Conservation (phyloP, 441 rosid species). For the Eruca vesicaria region DNA sequence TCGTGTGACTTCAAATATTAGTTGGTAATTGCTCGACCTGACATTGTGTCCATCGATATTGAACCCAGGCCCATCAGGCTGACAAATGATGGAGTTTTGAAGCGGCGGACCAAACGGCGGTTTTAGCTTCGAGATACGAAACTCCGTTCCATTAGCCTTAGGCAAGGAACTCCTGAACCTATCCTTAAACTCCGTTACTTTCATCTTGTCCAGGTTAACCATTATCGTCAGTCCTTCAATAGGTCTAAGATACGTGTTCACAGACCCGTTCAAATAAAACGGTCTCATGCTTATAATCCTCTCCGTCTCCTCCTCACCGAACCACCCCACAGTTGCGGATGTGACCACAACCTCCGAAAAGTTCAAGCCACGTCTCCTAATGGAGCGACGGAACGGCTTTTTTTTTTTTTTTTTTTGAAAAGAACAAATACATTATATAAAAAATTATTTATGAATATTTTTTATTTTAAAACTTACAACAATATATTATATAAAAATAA, state of each 20-base stretch:
- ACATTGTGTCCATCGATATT: conserved; percentile 46
- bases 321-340: conserved; percentile 55
- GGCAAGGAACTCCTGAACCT: conserved; percentile 48
- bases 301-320: conserved; percentile 42
- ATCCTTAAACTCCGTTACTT: conserved; percentile 48
- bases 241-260: conserved; percentile 65
- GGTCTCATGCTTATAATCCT: conserved; percentile 46
- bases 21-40: conserved; percentile 25
- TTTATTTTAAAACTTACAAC: too few species aligned
- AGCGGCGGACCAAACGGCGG: conserved; percentile 30
- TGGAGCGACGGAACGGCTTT: conserved; percentile 45
- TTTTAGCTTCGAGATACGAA: conserved; percentile 30
- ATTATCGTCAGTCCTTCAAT: conserved; percentile 57
- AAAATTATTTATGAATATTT: too few species aligned
- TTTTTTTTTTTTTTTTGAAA: too few species aligned
- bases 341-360: conserved; percentile 58
- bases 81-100: conserved; percentile 25
- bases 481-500: too few species aligned
- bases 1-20: too few species aligned
- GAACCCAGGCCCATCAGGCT: conserved; percentile 43
- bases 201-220: conserved; percentile 61
- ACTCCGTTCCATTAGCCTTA: conserved; percentile 62
- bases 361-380: conserved; percentile 43
- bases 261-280: conserved; percentile 51
- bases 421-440: too few species aligned